Evolutionary conservation across 768 basidiomycete species (phyloP).

Genomic region (Podaxis mareebaensis): DNA sequence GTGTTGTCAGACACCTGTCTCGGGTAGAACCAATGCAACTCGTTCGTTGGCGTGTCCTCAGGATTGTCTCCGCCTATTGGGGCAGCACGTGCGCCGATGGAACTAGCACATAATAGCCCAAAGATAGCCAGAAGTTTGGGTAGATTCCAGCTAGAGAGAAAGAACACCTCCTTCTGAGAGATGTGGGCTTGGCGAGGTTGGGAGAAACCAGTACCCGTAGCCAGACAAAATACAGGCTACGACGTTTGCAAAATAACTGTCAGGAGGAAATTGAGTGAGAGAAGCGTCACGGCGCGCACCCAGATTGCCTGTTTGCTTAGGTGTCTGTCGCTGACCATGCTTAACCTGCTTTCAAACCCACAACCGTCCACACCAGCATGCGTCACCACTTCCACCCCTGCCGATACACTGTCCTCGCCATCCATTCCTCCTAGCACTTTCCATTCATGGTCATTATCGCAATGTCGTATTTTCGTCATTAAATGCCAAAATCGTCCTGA

Average conservation of each 20-base stretch:
- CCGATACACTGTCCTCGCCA: not conserved
- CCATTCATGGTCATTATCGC: not conserved
- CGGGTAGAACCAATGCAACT: not conserved
- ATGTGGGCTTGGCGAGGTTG: not conserved
- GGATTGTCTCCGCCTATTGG: not conserved
- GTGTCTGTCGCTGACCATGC: too few species aligned
- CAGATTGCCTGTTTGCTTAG: not conserved
- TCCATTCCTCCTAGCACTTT: not conserved
- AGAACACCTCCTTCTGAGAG: not conserved
- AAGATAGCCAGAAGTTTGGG: not conserved
- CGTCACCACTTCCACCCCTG: not conserved
- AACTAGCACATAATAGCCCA: not conserved
- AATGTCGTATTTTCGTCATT: conserved; percentile 2
- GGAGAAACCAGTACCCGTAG: not conserved
- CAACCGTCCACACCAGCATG: too few species aligned
- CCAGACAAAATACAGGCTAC: not conserved
- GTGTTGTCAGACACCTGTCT: not conserved
- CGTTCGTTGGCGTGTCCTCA: not conserved
- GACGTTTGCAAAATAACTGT: not conserved
- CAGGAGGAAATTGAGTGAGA: not conserved
- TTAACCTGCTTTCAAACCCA: not conserved
- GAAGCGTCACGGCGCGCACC: not conserved
- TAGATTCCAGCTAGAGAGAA: not conserved
- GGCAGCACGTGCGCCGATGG: not conserved
- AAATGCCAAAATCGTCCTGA: not conserved